Evolutionary conservation across 2,329 filamentous ascomycete genomes (phyloP), one percentile per base, ranked within the genome.

Genomic region (Exophiala oligosperma): DNA sequence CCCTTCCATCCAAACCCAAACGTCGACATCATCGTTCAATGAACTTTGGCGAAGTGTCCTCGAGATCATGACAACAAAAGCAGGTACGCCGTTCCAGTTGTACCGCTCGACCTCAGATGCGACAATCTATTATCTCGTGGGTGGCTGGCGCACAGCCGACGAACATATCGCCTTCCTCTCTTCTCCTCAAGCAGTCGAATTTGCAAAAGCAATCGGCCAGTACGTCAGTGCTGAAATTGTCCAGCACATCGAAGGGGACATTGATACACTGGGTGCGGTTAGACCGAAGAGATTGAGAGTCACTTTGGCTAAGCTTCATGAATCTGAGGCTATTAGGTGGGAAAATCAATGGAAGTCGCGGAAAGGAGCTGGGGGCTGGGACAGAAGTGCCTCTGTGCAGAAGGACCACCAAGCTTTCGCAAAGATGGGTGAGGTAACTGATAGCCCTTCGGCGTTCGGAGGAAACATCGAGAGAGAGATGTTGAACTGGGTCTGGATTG

Each of bases 101-200:
- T 58, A 58, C 21, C 50, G 47, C 17, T 48, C 50, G 17, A 35
- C n/a, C 7, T 17, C 50, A 11, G 47, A 49, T 24, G 17, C 40
- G 35, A 32, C 37, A 12, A 8, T 58, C 26, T 54, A 54, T 35
- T 54, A 58, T 40, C 44, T 58, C 6, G 5, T 58, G 21, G 50
- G 56, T 37, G 56, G 56, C 32, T 58, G 56, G 56, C 43, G 40
- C 8, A 49, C 32, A 9, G 56, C 49, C 1, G 37, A 49, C 5
- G 50, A 58, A 6, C 56, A 58, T 37, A 58, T 58, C 37, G 29
- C 49, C 1, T 58, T 58, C 38, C 37, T 54, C n/a, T 49, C 44
- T 3, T 54, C 56, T 24, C 35, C 50, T 3, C 50, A 50, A 6
- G 50, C 56, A 8, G 50, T 58, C 1, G 47, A 46, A 12, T 26